Evolutionary conservation across 2,329 filamentous ascomycete genomes (phyloP).

Genomic region (Grosmannia serpens): DNA sequence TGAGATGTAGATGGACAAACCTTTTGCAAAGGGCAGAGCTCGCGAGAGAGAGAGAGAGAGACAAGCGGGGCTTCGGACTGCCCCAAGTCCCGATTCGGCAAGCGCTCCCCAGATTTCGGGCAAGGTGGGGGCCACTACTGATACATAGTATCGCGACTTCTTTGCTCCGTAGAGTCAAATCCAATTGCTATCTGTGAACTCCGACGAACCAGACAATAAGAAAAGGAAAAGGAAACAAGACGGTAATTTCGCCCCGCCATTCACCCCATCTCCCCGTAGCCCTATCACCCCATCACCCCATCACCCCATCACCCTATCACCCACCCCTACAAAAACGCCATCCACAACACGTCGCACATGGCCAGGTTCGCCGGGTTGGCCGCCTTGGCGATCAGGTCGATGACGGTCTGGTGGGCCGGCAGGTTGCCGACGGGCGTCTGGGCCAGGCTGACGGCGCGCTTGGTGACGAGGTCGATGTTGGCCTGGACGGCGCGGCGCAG

Average conservation of each 20-base stretch:
- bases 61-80: too few species aligned
- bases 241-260: too few species aligned
- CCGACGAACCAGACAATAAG: too few species aligned
- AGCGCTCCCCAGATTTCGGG: too few species aligned
- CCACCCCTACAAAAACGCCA: constrained; percentile 71
- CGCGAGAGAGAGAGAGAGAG: too few species aligned
- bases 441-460: constrained; percentile 75
- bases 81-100: not conserved
- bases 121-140: too few species aligned
- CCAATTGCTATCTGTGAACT: too few species aligned
- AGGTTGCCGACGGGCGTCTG: constrained; percentile 67
- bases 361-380: constrained; percentile 86
- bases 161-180: too few species aligned
- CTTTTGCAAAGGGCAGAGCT: too few species aligned
- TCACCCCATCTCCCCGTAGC: constrained; percentile 31
- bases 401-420: constrained; percentile 92
- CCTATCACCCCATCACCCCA: not conserved
- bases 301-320: not conserved
- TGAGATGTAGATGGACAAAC: too few species aligned
- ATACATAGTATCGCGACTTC: too few species aligned
- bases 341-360: constrained; percentile 88
- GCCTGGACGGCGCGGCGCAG: constrained; percentile 50
- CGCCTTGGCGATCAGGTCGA: constrained; percentile 85
- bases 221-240: too few species aligned
- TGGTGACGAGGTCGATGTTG: constrained; percentile 87